Evolutionary conservation across 139 green algal species (phyloP), one percentile per base, ranked within the genome.

Genomic region (Klebsormidium nitens): DNA sequence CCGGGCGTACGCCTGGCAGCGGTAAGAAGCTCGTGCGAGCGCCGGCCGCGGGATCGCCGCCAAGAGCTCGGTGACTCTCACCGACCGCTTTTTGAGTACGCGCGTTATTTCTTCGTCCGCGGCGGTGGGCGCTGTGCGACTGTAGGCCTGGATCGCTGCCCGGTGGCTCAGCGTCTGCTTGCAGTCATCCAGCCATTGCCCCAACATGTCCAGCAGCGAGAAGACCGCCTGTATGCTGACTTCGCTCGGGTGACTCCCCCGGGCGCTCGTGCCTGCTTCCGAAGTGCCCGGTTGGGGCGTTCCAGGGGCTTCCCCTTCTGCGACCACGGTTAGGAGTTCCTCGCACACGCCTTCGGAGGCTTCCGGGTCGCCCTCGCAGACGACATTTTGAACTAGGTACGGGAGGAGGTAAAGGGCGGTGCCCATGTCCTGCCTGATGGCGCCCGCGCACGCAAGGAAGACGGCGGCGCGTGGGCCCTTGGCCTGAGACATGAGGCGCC

Each of bases 321-420:
- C 46, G 23, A 31, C 46, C 46, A 55, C 46, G 23, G 46, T 23
- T 55, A 86, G 29, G 14, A 86, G 77, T 56, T 87, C 82, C 42
- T 65, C 17, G 19, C 34, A 26, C 11, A 84, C 70, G 19, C 50
- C 64, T 26, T 68, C 36, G 0, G 70, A 39, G 1, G 77, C 80
- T 0, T 52, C 64, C 3, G 75, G 44, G 6, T 6, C 42, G 47
- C 82, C 87, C 23, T 62, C 59, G 6, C 73, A 61, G 34, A 93
- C 36, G 17, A 84, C 81, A 14, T 85, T 84, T 31, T 88, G 80
- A 6, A 93, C 81, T 26, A 88, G 70, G 72, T 95, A 88, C 0
- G 92, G 92, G 64, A 96, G 79, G 52, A 97, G 76, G 62, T 89
- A 93, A 35, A 87, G 82, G 64, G 86, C 87, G n/a, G 87, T 86